Percentiles rank a stretch among this genome's conserved stretches.
Evolutionary conservation across 1,284 basidiomycete species (phyloP).

Genomic region (Puccinia polysora): DNA sequence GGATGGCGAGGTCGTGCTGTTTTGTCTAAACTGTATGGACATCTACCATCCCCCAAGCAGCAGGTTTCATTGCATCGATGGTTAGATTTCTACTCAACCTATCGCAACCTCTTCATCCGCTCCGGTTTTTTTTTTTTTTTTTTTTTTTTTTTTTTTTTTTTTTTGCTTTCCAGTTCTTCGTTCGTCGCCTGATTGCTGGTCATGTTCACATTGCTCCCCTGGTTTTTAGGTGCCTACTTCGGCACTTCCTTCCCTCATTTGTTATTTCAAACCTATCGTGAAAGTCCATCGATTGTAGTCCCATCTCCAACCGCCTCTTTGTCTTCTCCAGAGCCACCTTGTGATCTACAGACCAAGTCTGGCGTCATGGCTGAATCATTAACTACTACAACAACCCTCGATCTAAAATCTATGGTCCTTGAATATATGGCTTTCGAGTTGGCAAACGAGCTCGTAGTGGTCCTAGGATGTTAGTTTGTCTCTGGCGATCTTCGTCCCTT

Average conservation of each 20-base stretch:
- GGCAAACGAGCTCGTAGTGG: constrained; percentile 68
- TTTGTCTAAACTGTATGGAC: constrained; percentile 97
- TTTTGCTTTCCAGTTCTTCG: neutral
- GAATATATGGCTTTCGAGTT: constrained; percentile 76
- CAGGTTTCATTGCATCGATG: constrained; percentile 92
- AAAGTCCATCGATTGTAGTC: constrained; percentile 67
- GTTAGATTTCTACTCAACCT: constrained; percentile 58
- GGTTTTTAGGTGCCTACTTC: constrained; percentile 81
- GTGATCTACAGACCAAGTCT: constrained; percentile 46
- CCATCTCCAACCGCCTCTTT: constrained; percentile 39
- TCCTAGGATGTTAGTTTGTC: constrained; percentile 71
- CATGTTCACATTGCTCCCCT: neutral
- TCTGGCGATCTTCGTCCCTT: too few species aligned
- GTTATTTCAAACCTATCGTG: constrained; percentile 94
- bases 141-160: neutral
- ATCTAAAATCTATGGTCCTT: constrained; percentile 79
- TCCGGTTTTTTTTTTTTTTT: neutral
- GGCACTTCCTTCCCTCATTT: constrained; percentile 96
- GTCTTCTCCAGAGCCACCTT: constrained; percentile 24
- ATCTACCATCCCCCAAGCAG: constrained; percentile 93
- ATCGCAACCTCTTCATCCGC: too few species aligned
- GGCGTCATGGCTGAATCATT: constrained; percentile 41
- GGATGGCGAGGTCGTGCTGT: constrained; percentile 97
- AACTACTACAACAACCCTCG: constrained; percentile 58
- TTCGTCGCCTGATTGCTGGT: neutral